These are phyloP conservation scores for Trypanosoma platydactyli DNA, from an alignment of 208 protist genomes.

Conservation along the genomic window DNA sequence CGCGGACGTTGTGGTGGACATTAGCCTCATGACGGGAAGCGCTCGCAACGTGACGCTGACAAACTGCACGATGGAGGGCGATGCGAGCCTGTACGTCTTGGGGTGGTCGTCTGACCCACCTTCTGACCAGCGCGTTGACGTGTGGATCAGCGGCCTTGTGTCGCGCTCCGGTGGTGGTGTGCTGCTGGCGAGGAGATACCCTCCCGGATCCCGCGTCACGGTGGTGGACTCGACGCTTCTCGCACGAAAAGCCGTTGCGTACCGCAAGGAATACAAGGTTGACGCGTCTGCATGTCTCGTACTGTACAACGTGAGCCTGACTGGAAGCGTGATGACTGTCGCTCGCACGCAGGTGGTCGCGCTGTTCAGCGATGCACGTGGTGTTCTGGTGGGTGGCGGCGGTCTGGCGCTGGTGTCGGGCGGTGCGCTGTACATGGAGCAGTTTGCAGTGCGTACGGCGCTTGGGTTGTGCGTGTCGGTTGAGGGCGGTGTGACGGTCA, in stretches of 20 bases:
- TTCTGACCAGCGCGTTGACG: background rate
- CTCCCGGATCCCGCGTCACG: background rate
- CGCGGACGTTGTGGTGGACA: slow-evolving; percentile 4
- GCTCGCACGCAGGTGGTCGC: slow-evolving; percentile 10
- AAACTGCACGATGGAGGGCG: slow-evolving; percentile 10
- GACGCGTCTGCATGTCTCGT: slow-evolving; percentile 1
- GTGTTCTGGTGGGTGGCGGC: slow-evolving; percentile 4
- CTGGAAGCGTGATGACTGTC: slow-evolving; percentile 9
- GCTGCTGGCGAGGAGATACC: slow-evolving; percentile 7
- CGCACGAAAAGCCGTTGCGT: background rate
- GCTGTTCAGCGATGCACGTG: background rate
- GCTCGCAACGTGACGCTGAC: slow-evolving; percentile 12
- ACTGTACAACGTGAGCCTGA: slow-evolving; percentile 8
- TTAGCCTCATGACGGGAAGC: background rate
- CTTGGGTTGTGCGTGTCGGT: slow-evolving; percentile 7
- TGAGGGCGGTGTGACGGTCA: slow-evolving; percentile 5
- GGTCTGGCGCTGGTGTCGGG: slow-evolving; percentile 3
- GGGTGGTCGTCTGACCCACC: background rate
- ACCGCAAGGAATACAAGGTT: slow-evolving; percentile 1
- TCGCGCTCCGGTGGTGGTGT: slow-evolving; percentile 6
- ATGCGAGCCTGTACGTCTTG: slow-evolving; percentile 14
- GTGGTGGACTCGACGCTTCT: slow-evolving; percentile 10
- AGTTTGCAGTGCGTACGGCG: background rate
- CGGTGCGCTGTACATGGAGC: slow-evolving; percentile 11
- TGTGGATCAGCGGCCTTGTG: slow-evolving; percentile 17